Conservation (phyloP, 768 basidiomycete species). For the Kwoniella bestiolae region DNA sequence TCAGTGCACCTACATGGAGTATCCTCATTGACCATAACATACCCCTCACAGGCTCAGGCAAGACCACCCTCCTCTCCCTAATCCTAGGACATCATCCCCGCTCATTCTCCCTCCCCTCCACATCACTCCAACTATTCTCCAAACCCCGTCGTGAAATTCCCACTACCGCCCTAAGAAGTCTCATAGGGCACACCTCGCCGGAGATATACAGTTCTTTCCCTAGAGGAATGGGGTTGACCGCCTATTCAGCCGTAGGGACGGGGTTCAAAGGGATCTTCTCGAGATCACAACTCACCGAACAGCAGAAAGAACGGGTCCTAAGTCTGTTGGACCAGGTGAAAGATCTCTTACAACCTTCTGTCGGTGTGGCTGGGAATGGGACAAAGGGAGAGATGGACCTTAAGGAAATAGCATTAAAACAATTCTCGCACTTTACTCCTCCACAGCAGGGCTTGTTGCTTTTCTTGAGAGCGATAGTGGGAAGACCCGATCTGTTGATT, state of each 20-base stretch:
- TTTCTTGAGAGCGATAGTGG: constrained; percentile 82
- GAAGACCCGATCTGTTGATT: constrained; percentile 72
- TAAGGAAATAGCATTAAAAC: constrained; percentile 60
- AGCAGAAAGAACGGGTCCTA: constrained; percentile 62
- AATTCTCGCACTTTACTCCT: constrained; percentile 71
- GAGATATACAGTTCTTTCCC: constrained; percentile 93
- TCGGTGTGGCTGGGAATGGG: neutral
- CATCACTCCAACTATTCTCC: constrained; percentile 68
- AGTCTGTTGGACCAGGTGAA: constrained; percentile 69
- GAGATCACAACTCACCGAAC: constrained; percentile 61
- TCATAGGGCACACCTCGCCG: constrained; percentile 81
- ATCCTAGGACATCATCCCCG: constrained; percentile 94
- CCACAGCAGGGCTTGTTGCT: constrained; percentile 81
- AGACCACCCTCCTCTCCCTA: constrained; percentile 87
- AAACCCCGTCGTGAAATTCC: constrained; percentile 69
- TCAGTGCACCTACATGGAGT: too few species aligned
- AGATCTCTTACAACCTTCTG: constrained; percentile 25
- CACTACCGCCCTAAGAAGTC: constrained; percentile 67
- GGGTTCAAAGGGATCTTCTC: constrained; percentile 85
- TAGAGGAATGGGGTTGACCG: constrained; percentile 66
- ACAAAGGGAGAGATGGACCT: constrained; percentile 9
- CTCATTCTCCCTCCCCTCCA: constrained; percentile 70
- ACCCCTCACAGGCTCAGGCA: constrained; percentile 73
- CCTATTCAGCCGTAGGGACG: constrained; percentile 80
- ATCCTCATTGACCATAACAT: neutral